phyloP scores from a whole-genome alignment of 1,284 basidiomycete genomes.

The Ceratobasidium sp. region DNA sequence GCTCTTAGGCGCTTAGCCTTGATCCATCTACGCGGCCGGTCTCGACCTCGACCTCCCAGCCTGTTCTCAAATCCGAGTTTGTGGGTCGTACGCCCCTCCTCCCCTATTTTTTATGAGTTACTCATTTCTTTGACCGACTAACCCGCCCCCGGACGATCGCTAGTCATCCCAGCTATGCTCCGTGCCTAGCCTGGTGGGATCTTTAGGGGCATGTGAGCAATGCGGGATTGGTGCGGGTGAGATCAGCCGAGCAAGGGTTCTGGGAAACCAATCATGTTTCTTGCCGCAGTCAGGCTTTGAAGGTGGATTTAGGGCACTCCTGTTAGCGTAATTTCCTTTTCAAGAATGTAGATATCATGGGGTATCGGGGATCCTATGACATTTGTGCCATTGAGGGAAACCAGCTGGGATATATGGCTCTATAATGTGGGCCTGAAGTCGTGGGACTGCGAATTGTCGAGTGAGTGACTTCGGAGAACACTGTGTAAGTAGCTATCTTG shows the following conservation, averaged over 20 bases:
- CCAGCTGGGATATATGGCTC: too few species aligned
- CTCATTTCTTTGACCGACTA: conserved; percentile 55
- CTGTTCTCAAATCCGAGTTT: conserved; percentile 73
- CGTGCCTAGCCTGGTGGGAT: conserved; percentile 77
- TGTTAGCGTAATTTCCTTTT: not conserved
- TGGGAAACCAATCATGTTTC: not conserved
- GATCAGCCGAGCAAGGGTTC: not conserved
- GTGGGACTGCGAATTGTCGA: too few species aligned
- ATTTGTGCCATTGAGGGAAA: too few species aligned
- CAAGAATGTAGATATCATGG: too few species aligned
- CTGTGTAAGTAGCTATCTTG: too few species aligned
- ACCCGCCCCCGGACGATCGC: conserved; percentile 83
- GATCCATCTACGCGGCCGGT: conserved; percentile 59
- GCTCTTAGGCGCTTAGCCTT: too few species aligned
- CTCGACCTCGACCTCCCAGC: conserved; percentile 73
- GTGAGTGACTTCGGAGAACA: too few species aligned
- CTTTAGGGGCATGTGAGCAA: conserved; percentile 61
- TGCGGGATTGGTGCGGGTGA: conserved; percentile 41
- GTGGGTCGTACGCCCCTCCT: conserved; percentile 66
- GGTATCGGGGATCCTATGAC: too few species aligned
- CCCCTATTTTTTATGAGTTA: conserved; percentile 46
- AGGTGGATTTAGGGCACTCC: not conserved
- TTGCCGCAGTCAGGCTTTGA: not conserved
- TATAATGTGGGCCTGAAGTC: too few species aligned
- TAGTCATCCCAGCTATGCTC: conserved; percentile 81